These are phyloP conservation scores for Taxillus chinensis DNA, from an alignment of 164 flowering plant species.

Conservation along the genomic window DNA sequence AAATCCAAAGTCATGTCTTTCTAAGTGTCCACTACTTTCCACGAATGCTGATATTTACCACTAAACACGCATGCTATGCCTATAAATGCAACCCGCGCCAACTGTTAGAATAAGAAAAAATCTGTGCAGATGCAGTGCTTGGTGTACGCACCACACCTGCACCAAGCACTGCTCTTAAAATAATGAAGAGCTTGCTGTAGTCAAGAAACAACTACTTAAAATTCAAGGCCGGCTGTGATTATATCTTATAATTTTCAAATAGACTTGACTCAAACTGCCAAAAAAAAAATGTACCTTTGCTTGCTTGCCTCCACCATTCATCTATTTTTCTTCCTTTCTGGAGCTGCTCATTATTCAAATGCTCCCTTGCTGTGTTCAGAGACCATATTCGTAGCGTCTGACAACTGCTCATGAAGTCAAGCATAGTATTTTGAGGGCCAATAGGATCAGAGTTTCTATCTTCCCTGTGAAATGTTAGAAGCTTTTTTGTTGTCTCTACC, in stretches of 20 bases:
- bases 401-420: conserved; percentile 94
- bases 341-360: conserved; percentile 81
- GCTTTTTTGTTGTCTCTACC: conserved; percentile 91
- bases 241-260: not conserved
- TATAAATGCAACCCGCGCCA: too few species aligned
- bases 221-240: not conserved
- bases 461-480: conserved; percentile 88
- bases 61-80: too few species aligned
- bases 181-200: not conserved
- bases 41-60: too few species aligned
- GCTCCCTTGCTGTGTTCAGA: conserved; percentile 71
- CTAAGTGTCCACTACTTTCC: too few species aligned
- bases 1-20: too few species aligned
- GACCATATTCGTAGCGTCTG: conserved; percentile 95
- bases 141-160: too few species aligned
- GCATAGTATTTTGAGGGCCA: conserved; percentile 74
- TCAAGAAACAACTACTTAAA: not conserved
- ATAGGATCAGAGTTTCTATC: conserved; percentile 74
- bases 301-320: conserved; percentile 98
- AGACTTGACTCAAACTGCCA: too few species aligned
- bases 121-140: too few species aligned
- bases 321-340: conserved; percentile 98
- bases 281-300: conserved; percentile 48
- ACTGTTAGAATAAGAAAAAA: too few species aligned
- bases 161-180: not conserved